phyloP scores from a whole-genome alignment of 2,329 filamentous ascomycete species.

The Ceratocystis destructans region DNA sequence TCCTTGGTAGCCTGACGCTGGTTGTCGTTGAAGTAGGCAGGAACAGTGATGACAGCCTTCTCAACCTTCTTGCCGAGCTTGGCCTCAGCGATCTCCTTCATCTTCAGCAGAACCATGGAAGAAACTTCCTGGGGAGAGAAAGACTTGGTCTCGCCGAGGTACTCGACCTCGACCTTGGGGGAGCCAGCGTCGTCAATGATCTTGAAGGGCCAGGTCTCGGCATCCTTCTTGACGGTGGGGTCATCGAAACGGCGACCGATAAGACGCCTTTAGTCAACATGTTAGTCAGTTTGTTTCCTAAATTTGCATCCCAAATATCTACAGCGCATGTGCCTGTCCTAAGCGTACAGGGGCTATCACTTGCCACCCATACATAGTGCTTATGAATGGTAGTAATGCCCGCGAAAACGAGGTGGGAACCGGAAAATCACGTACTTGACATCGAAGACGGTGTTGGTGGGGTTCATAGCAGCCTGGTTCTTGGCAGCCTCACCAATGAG shows the following conservation, averaged over 20 bases:
- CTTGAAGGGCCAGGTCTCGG: conserved; percentile 99
- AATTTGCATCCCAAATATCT: background rate
- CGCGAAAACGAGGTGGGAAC: background rate
- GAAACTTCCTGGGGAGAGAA: conserved; percentile 99
- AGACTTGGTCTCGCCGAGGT: conserved; percentile 84
- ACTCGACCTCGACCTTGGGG: conserved; percentile 89
- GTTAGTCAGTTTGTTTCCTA: background rate
- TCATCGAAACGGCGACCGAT: conserved; percentile 95
- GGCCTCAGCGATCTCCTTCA: conserved; percentile 97
- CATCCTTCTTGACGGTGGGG: conserved; percentile 95
- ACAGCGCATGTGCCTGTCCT: background rate
- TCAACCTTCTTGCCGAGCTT: conserved; percentile 98
- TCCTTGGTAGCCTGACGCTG: conserved; percentile 99
- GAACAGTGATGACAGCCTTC: conserved; percentile 98
- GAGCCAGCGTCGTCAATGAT: conserved; percentile 77
- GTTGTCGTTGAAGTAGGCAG: conserved; percentile 99
- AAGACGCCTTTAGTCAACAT: conserved; percentile 55
- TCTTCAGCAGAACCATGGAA: conserved; percentile 97
- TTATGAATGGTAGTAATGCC: background rate
- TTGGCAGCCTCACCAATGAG: conserved; percentile 98
- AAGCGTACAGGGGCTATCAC: background rate
- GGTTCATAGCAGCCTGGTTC: conserved; percentile 99
- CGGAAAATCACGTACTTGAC: conserved; percentile 59
- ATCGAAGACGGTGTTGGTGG: conserved; percentile 94
- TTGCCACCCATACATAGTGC: background rate